Evolutionary conservation across 1,139 yeast genomes (phyloP).

Genomic region (Geotrichum macrosporum): DNA sequence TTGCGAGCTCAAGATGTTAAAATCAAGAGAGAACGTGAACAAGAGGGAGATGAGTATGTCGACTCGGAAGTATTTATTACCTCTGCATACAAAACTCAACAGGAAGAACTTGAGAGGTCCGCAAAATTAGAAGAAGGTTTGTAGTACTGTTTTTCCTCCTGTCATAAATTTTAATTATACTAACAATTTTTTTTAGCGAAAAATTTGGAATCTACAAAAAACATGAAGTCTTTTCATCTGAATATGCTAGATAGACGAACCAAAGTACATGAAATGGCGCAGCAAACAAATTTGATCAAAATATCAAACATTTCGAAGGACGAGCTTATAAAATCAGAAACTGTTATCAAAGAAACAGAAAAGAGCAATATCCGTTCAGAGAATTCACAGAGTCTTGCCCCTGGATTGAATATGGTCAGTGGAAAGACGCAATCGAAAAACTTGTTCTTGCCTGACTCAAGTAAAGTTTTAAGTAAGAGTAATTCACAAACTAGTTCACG

Average conservation of each 20-base stretch:
- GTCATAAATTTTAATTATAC: constrained; percentile 6
- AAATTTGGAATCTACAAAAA: not conserved
- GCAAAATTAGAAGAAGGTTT: constrained; percentile 28
- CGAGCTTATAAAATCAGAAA: no score
- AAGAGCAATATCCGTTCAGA: no score
- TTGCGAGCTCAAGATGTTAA: constrained; percentile 35
- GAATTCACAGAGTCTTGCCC: no score
- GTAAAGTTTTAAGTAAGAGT: no score
- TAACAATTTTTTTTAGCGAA: not conserved
- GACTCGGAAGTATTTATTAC: constrained; percentile 47
- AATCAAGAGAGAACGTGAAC: constrained; percentile 31
- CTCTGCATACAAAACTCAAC: constrained; percentile 41
- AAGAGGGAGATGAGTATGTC: constrained; percentile 39
- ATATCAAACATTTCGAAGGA: no score
- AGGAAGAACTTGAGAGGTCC: constrained; percentile 33
- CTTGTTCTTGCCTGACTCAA: constrained; percentile 45
- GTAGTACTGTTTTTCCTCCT: constrained; percentile 13
- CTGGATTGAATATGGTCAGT: constrained; percentile 40
- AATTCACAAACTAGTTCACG: no score
- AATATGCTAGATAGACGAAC: constrained; percentile 29
- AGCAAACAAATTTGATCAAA: constrained; percentile 10
- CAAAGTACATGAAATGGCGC: constrained; percentile 26
- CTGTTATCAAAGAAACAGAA: no score
- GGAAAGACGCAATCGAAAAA: constrained; percentile 34
- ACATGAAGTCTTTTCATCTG: constrained; percentile 29